Base-by-base conservation (phyloP, 2,329 filamentous ascomycete species). In the Fusarium euwallaceae region DNA sequence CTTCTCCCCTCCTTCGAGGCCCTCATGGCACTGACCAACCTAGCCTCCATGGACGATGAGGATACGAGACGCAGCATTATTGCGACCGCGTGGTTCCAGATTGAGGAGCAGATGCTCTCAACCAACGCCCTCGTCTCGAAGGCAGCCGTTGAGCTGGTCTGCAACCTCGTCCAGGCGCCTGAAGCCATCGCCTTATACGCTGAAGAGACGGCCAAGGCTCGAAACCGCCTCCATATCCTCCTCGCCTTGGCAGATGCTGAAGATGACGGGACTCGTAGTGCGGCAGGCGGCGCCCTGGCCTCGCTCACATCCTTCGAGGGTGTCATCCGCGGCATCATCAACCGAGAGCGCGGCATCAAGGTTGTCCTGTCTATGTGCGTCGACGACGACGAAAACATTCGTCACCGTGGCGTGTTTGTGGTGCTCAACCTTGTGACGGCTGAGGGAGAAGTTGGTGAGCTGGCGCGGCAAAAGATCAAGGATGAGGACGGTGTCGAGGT, bases 21-120 rank as follows among this genome's bases (percentile, higher is more conserved):
- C 1, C 88, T 99, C 10, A 93, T 98, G 82, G 96, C 97, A 0
- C 89, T 99, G 39, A 98, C 97, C 0, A 99, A 99, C 78, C 89
- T 99, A 9, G 97, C 96, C 0, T 97, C 94, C 0, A 90, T 92
- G 14, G 92, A 95, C 63, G 89, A 92, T 70, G 87, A 91, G 37
- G 89, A 91, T 7, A 88, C 90, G 7, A 89, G 92, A 53, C 87
- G 89, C 39, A 86, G 88, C 17, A 95, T 98, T 60, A 91, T 98
- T 39, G 91, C 93, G 11, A 86, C 89, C 5, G 91, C 92, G 1
- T 97, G 94, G 90, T 81, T 91, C 1, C 90, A 91, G 22, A 88
- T 98, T 51, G 97, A 98, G 81, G 95, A 98, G 75, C 89, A 95
- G 20, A 86, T 98, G 1, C 88, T 98, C 2, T 93, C 91, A 16